Conservation (phyloP, 371 early-diverging fungal genomes). For the Globomyces sp. region DNA sequence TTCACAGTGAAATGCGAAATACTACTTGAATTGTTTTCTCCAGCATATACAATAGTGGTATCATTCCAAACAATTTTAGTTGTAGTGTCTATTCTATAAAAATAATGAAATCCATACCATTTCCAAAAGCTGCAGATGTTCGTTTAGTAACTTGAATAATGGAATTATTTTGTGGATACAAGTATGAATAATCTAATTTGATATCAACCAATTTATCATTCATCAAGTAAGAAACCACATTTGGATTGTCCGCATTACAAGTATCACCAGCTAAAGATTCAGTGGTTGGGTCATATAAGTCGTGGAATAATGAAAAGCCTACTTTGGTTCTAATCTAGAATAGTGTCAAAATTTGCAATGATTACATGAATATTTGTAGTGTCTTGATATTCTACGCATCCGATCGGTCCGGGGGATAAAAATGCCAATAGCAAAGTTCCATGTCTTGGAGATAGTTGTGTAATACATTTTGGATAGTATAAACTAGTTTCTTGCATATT, state of each 20-base stretch:
- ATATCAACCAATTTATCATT: slow-evolving; percentile 35
- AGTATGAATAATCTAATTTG: slow-evolving; percentile 21
- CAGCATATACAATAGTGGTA: slow-evolving; percentile 20
- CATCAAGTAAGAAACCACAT: slow-evolving; percentile 9
- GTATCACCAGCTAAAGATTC: slow-evolving; percentile 2
- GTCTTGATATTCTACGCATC: slow-evolving; percentile 12
- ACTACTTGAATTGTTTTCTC: slow-evolving; percentile 1
- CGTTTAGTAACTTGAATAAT: slow-evolving; percentile 16
- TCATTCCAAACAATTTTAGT: slow-evolving; percentile 19
- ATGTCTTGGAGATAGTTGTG: slow-evolving; percentile 18
- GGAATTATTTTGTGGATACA: slow-evolving; percentile 29
- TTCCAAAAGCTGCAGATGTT: slow-evolving; percentile 4
- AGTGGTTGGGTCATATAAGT: slow-evolving; percentile 21
- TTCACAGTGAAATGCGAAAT: slow-evolving; percentile 19
- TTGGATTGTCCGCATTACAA: not conserved
- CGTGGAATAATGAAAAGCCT: slow-evolving; percentile 42
- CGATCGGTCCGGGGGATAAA: slow-evolving; percentile 32
- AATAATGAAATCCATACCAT: slow-evolving; percentile 18
- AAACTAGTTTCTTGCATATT: slow-evolving; percentile 21
- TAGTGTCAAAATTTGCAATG: not conserved
- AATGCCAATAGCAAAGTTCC: slow-evolving; percentile 27
- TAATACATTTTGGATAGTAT: slow-evolving; percentile 13
- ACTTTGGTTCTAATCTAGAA: slow-evolving; percentile 32
- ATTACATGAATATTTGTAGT: slow-evolving; percentile 1
- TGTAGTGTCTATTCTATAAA: slow-evolving; percentile 18